Base-by-base conservation (phyloP, 225 moss, liverwort and hornwort genomes). In the Antitrichia curtipendula region DNA sequence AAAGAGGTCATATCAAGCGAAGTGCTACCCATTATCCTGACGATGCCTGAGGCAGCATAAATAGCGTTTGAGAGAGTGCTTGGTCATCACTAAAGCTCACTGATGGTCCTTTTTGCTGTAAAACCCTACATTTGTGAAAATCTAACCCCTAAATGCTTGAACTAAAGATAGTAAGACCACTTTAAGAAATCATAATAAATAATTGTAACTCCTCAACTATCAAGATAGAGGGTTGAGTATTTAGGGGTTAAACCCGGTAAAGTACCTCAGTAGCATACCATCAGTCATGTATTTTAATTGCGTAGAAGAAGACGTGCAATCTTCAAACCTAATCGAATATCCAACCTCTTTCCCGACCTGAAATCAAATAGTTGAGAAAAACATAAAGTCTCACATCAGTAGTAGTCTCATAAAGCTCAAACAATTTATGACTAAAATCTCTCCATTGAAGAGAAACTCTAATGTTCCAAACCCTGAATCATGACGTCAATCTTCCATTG, bases 241-340 rank as follows among this genome's bases (percentile, higher is more conserved):
- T 22, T 34, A 49, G 16, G 63, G 34, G 16, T 49, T 23, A 74
- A 73, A 43, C 60, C 52, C 27, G 64, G 73, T 24, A 53, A 71
- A 91, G 87, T 84, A 95, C 95, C 95, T 95, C 63, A 95, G 88
- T 75, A 95, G 88, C 95, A 95, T 95, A 86, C 99, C 99, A 92
- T 99, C 99, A 68, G 97, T 99, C 97, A 99, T 95, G 86, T 95
- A 99, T 84, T 99, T 99, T 36, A 99, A 88, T 89, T 92, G 94
- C 34, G 97, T 99, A 82, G 89, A 92, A 74, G 89, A 40, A 64
- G 96, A 95, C 18, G 97, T 97, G 43, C 93, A 93, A 92, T 99
- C 99, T 93, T 99, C 97, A 88, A 99, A 99, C 88, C 99, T 93
- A 53, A 99, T 97, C 45, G 99, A 96, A 86, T 99, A 99, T 50